Percentiles rank a stretch among this genome's conserved stretches.
Evolutionary conservation across 306 rosid species (phyloP).

Genomic region (Abrus pulchellus): DNA sequence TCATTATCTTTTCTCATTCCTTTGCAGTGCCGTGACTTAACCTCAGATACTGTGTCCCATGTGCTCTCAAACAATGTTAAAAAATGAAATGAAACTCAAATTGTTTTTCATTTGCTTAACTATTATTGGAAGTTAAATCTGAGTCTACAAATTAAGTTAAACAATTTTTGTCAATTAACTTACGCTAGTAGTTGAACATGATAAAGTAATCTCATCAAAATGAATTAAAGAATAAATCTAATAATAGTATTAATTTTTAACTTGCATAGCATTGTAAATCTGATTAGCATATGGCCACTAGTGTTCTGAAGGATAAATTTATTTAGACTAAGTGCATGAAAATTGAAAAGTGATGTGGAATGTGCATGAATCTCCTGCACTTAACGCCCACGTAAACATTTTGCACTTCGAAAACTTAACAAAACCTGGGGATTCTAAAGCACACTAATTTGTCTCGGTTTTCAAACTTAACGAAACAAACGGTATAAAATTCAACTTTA

Average conservation of each 20-base stretch:
- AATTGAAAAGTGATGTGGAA: constrained; percentile 43
- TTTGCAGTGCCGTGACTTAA: background rate
- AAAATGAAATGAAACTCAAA: no score
- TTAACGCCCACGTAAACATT: constrained; percentile 47
- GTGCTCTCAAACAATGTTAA: background rate
- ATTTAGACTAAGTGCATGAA: constrained; percentile 10
- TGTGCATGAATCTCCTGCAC: constrained; percentile 65
- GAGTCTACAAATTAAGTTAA: no score
- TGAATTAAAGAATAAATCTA: no score
- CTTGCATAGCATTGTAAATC: no score
- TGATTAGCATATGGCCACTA: no score
- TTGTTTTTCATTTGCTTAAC: no score
- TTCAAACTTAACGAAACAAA: constrained; percentile 12
- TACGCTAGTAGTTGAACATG: no score
- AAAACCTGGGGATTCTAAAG: constrained; percentile 23
- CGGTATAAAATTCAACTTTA: background rate
- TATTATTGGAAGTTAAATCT: no score
- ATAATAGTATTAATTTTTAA: no score
- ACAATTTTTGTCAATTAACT: no score
- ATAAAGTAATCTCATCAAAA: no score
- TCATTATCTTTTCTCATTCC: background rate
- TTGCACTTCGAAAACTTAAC: constrained; percentile 42
- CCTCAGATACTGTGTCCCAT: background rate
- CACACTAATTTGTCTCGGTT: background rate
- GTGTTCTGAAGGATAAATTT: no score